Conservation (phyloP, 108 stramenopile genomes). For the Conticribra guillardii region DNA sequence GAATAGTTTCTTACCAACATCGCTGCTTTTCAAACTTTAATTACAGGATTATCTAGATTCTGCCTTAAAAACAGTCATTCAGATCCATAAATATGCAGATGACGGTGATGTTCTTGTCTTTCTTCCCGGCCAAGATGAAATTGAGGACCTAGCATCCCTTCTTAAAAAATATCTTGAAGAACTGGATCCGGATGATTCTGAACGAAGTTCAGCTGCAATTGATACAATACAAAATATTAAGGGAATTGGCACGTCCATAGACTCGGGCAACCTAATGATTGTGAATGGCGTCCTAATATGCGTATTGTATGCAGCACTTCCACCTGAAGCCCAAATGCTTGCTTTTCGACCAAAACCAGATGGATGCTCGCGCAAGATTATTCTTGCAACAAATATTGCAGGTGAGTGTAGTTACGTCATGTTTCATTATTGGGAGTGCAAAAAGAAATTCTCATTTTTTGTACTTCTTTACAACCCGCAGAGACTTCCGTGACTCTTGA, state of each 20-base stretch:
- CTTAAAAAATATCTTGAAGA: slow-evolving; percentile 77
- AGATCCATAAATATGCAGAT: slow-evolving; percentile 81
- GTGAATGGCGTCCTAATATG: slow-evolving; percentile 82
- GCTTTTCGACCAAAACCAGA: slow-evolving; percentile 78
- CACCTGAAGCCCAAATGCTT: slow-evolving; percentile 75
- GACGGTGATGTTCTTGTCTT: slow-evolving; percentile 92
- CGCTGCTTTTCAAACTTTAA: too few species aligned
- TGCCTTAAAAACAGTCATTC: slow-evolving; percentile 79
- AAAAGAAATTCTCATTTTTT: too few species aligned
- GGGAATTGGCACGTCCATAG: slow-evolving; percentile 67
- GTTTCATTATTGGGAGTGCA: too few species aligned
- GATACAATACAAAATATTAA: slow-evolving; percentile 65
- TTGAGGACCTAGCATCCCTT: slow-evolving; percentile 75
- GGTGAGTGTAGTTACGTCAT: slow-evolving; percentile 13
- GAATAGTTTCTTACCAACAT: too few species aligned
- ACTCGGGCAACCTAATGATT: slow-evolving; percentile 55
- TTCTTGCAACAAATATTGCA: slow-evolving; percentile 95
- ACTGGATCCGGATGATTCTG: slow-evolving; percentile 32
- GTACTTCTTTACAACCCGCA: slow-evolving; percentile 41
- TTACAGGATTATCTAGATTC: slow-evolving; percentile 82
- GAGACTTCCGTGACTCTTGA: slow-evolving; percentile 98
- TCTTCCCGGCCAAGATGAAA: slow-evolving; percentile 98
- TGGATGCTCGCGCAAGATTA: slow-evolving; percentile 81
- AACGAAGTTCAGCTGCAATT: slow-evolving; percentile 4
- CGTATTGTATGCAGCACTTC: slow-evolving; percentile 78